Base-by-base conservation (phyloP, 306 rosid genomes). In the Vigna unguiculata region DNA sequence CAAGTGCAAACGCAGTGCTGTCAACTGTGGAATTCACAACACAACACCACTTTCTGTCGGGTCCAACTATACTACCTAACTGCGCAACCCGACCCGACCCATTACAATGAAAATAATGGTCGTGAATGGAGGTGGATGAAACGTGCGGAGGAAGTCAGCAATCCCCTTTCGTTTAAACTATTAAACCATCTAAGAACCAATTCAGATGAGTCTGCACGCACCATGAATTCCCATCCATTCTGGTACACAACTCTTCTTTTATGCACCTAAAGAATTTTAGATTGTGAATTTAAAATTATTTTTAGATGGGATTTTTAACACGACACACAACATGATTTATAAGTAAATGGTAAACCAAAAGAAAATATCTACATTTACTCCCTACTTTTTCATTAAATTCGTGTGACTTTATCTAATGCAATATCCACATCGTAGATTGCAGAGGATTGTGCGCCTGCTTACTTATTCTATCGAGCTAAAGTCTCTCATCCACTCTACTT, bases 41-140 rank as follows among this genome's bases (percentile, higher is more conserved):
- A 11, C 48, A 63, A 62, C 70, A 63, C 54, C 54, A 30, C 43
- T 60, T 40, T 21, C n/a, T 7, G 21, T 45, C 38, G 54, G 72
- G 72, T 66, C 55, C 45, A 66, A 38, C 51, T 6, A 10, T 4
- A 10, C 32, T 10, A 21, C 25, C 63, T 6, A 4, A 22, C 62
- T 21, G 32, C 14, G 7, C 68, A 4, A 30, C 10, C 21, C 13
- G 21, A 36, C 30, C 49, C 30, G 53, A 22, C 52, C 71, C 51
- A n/a, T 36, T 38, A 25, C 45, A 16, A 34, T 15, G 19, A 21
- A 7, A 28, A 30, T 30, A 53, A 17, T 17, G 12, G 24, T 51
- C 57, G 2, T 17, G 10, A n/a, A 6, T 11, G 20, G 64, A 14
- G 64, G 24, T 58, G n/a, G 38, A 6, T 24, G 38, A 15, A 22